phyloP scores from a whole-genome alignment of 2,329 filamentous ascomycete species.

The Monilinia vaccinii-corymbosi region DNA sequence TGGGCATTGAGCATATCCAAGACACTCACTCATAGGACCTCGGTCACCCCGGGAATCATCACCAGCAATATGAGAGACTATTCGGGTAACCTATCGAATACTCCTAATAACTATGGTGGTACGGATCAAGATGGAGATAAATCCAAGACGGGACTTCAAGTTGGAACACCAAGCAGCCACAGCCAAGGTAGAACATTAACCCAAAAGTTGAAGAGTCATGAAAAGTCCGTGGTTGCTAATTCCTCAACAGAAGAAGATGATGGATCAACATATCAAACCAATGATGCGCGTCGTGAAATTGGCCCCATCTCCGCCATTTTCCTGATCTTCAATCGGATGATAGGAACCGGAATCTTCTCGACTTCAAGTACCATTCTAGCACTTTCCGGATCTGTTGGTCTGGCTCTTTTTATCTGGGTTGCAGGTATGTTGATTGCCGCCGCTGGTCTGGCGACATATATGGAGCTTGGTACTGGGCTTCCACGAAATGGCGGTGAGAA shows the following conservation, averaged over 20 bases:
- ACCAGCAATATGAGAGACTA: background rate
- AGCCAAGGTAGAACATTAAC: conserved; percentile 1
- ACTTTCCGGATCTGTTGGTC: conserved; percentile 50
- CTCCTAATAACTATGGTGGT: background rate
- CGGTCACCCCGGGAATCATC: too few relatives aligned
- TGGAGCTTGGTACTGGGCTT: conserved; percentile 57
- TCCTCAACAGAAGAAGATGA: background rate
- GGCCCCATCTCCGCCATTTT: conserved; percentile 46
- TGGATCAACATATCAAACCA: conserved; percentile 6
- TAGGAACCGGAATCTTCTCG: conserved; percentile 59
- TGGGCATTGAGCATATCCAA: background rate
- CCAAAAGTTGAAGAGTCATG: background rate
- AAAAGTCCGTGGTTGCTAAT: background rate
- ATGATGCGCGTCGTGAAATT: conserved; percentile 38
- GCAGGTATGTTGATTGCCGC: conserved; percentile 51
- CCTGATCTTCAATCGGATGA: conserved; percentile 56
- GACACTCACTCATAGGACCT: background rate
- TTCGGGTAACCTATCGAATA: background rate
- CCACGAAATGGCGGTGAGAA: conserved; percentile 58
- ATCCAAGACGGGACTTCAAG: background rate
- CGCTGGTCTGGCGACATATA: conserved; percentile 54
- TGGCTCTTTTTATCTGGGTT: conserved; percentile 55
- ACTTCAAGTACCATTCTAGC: conserved; percentile 50
- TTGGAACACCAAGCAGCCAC: background rate
- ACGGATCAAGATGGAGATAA: background rate